Percentiles rank a stretch among this genome's conserved stretches.
These are phyloP conservation scores for Pythium angustatum DNA, from an alignment of 352 stramenopile species.

Conservation along the genomic window DNA sequence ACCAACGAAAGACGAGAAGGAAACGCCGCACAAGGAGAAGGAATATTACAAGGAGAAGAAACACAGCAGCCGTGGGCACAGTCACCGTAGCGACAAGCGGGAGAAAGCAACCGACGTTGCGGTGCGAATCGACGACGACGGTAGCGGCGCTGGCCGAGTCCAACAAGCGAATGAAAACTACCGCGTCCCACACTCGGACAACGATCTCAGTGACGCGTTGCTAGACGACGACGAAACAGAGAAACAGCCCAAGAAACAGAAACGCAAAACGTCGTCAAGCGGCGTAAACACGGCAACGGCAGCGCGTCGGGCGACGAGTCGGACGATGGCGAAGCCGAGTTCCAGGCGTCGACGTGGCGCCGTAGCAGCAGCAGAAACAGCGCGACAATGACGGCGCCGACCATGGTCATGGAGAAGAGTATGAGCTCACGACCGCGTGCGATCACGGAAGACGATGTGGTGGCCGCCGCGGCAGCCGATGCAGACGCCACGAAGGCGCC, in stretches of 20 bases:
- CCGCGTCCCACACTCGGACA: constrained; percentile 78
- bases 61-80: neutral
- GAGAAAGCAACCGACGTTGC: too few relatives aligned
- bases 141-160: constrained; percentile 31
- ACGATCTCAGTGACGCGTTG: constrained; percentile 55
- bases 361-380: neutral
- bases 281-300: constrained; percentile 17
- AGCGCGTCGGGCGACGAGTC: neutral
- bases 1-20: constrained; percentile 23
- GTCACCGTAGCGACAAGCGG: neutral
- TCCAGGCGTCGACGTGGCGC: too few relatives aligned
- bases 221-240: constrained; percentile 40
- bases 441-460: constrained; percentile 26
- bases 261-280: constrained; percentile 7
- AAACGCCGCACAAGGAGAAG: constrained; percentile 19
- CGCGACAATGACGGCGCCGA: constrained; percentile 22
- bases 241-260: constrained; percentile 28
- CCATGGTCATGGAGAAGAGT: constrained; percentile 90
- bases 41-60: constrained; percentile 3
- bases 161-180: constrained; percentile 62
- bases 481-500: constrained; percentile 32
- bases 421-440: constrained; percentile 72
- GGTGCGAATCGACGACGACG: neutral
- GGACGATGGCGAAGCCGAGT: constrained; percentile 27
- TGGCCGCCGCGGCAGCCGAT: constrained; percentile 28